phyloP scores from a whole-genome alignment of 2,329 filamentous ascomycete genomes.

The Trichoderma guizhouense region DNA sequence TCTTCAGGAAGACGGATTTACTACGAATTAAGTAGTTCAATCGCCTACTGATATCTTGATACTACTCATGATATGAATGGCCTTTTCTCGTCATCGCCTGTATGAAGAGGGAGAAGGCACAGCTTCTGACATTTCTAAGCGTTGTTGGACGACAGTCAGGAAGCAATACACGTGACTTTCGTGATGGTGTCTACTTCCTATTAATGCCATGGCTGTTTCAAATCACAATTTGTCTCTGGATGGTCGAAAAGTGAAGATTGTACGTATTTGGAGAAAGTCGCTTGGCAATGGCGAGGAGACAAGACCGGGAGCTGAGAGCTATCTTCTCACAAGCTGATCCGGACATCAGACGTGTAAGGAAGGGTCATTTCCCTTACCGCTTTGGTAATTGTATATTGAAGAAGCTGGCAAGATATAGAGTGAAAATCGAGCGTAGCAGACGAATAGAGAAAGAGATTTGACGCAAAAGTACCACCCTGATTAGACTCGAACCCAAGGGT shows the following conservation, averaged over 20 bases:
- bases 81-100: background rate
- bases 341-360: background rate
- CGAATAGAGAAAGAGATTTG: background rate
- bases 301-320: background rate
- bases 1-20: background rate
- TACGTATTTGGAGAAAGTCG: accelerated
- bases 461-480: background rate
- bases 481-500: background rate
- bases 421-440: background rate
- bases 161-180: background rate
- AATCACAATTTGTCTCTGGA: background rate
- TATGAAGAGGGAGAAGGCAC: background rate
- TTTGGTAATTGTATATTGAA: background rate
- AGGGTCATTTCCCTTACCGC: too few species aligned
- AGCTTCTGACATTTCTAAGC: background rate
- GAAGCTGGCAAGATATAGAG: background rate
- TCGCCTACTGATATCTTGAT: background rate
- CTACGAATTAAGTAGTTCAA: too few species aligned
- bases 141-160: background rate
- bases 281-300: background rate
- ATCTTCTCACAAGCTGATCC: background rate
- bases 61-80: background rate
- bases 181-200: background rate
- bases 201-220: too few species aligned
- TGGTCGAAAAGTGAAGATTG: background rate